Base-by-base conservation (phyloP, 176 grass and related monocot species). In the Triticum urartu region DNA sequence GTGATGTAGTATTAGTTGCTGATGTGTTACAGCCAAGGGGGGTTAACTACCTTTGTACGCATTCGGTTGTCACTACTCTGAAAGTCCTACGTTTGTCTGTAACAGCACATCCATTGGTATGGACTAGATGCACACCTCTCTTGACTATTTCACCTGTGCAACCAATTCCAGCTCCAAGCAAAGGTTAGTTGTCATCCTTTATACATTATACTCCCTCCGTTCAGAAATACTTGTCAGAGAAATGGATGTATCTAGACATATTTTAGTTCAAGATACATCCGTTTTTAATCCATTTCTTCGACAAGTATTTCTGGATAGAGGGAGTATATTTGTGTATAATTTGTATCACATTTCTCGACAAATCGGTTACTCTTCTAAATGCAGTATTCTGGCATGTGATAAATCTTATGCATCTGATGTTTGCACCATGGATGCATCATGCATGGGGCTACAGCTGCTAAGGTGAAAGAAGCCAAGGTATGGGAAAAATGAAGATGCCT, bases 21-120 rank as follows among this genome's bases (percentile, higher is more conserved):
- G 81, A 35, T 69, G 74, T 92, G 72, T 73, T 71, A 66, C 56
- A 20, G 64, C 54, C 79, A 90, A 86, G 64, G 26, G 22, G 33
- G 43, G 68, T 86, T 84, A 83, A 76, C 83, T 42, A 87, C 67
- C 74, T 92, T 89, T 87, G 91, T 84, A 42, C 58, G 68, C 69
- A 66, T 84, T 54, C 77, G 76, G 33, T 58, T 87, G 87, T 87
- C 87, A 40, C 20, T 75, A 45, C 75, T 64, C 24, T 59, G 86
- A 72, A 70, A 66, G 63, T 87, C 65, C 22, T 84, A 32, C 24
- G n/a, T 39, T 81, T 11, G 17, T 20, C 36, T 26, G 52, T 68
- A 64, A 30, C 24, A 75, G 17, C 60, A 38, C 35, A 83, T n/a
- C 72, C 32, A 54, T 9, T 86, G 52, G 38, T 83, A 20, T 87